phyloP scores from a whole-genome alignment of 2,329 filamentous ascomycete species.

The Gnomoniopsis smithogilvyi region DNA sequence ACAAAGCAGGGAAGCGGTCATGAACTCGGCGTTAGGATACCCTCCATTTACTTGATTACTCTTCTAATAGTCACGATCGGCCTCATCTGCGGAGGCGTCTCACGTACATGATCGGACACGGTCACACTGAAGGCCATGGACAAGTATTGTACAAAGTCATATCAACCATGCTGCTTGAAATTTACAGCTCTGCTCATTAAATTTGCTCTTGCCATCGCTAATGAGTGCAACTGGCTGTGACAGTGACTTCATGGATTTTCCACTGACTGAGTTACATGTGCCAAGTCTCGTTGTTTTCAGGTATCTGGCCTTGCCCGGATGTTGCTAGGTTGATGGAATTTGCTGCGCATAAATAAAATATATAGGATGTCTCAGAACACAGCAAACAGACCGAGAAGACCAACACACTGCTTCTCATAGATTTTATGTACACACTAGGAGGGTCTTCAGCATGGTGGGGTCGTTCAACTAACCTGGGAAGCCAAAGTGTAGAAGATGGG shows the following conservation, averaged over 20 bases:
- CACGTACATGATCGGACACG: background rate
- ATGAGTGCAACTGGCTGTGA: background rate
- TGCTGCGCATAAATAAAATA: too few relatives aligned
- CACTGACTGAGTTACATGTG: background rate
- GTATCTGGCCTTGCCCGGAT: too few relatives aligned
- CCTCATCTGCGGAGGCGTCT: background rate
- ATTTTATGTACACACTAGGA: too few relatives aligned
- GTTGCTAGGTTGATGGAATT: too few relatives aligned
- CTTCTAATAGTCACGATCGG: background rate
- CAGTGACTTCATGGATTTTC: background rate
- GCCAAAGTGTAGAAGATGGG: too few relatives aligned
- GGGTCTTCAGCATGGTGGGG: too few relatives aligned
- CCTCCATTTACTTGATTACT: conserved; percentile 11
- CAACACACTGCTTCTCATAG: too few relatives aligned
- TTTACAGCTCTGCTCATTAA: background rate
- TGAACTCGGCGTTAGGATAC: conserved; percentile 16
- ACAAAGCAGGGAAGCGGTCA: conserved; percentile 1
- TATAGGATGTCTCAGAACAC: too few relatives aligned
- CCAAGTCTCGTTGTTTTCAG: too few relatives aligned
- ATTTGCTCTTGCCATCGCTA: background rate
- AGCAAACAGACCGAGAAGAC: too few relatives aligned
- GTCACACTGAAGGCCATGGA: background rate
- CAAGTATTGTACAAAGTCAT: background rate
- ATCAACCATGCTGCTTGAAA: background rate
- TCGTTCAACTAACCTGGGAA: too few relatives aligned